These are phyloP conservation scores for Tylopilus sp. DNA, from an alignment of 1,284 basidiomycete genomes.

Conservation along the genomic window DNA sequence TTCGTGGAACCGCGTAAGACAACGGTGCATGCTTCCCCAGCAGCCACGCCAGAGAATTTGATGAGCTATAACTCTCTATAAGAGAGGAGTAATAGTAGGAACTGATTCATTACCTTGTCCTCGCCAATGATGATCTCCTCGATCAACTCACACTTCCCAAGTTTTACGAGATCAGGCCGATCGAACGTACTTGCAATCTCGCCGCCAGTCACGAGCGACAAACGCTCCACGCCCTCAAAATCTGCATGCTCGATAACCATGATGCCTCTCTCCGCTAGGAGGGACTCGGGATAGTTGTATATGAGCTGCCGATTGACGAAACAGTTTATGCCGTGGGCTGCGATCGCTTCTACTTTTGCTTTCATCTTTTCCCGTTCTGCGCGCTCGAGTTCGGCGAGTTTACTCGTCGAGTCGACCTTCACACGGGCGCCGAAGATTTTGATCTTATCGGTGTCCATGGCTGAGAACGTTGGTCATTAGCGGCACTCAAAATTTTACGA, in stretches of 20 bases:
- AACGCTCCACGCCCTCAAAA: conserved; percentile 96
- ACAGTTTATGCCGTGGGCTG: conserved; percentile 92
- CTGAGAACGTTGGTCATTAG: conserved; percentile 38
- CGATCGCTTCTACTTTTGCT: conserved; percentile 94
- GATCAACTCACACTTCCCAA: conserved; percentile 92
- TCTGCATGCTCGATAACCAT: conserved; percentile 98
- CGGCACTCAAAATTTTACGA: neutral
- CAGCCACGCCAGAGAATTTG: conserved; percentile 98
- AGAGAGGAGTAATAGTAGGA: neutral
- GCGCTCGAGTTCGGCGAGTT: conserved; percentile 96
- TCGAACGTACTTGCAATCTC: conserved; percentile 98
- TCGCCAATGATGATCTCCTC: conserved; percentile 99
- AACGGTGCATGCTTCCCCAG: conserved; percentile 98
- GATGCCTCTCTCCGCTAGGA: conserved; percentile 92
- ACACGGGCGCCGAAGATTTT: conserved; percentile 98
- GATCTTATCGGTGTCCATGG: conserved; percentile 99
- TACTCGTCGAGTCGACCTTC: conserved; percentile 93
- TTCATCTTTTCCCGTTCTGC: conserved; percentile 99
- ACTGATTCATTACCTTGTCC: conserved; percentile 70
- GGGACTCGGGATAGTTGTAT: conserved; percentile 98
- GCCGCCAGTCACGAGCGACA: conserved; percentile 95
- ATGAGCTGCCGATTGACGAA: conserved; percentile 99
- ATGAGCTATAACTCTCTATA: conserved; percentile 63
- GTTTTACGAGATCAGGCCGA: conserved; percentile 87
- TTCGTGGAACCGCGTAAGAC: conserved; percentile 95